Base-by-base conservation (phyloP, 495 filamentous ascomycete species). In the Penicillium herquei region DNA sequence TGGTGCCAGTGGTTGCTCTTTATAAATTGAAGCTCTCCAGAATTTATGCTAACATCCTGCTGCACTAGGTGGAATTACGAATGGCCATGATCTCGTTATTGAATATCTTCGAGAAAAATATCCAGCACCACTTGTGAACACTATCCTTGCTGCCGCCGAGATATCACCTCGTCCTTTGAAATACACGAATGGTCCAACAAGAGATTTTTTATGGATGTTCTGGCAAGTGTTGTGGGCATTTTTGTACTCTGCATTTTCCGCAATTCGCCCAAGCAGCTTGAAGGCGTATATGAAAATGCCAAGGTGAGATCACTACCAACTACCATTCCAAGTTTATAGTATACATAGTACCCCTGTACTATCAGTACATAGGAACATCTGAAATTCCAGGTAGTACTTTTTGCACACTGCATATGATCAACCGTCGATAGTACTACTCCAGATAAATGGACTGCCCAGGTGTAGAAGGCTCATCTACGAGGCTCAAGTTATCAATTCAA, bases 31-130 rank as follows among this genome's bases (percentile, higher is more conserved):
- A 26, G 21, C 21, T 26, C 21, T 26, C 4, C 21, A n/a, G n/a
- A n/a, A n/a, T n/a, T n/a, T n/a, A 26, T 26, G 4, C 21, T 26
- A 26, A 26, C 4, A 26, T 26, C 13, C 26, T 47, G 4, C 34
- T 34, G 4, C 4, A 35, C 2, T 41, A 85, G 82, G 82, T 8
- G 82, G 81, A 41, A 73, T 87, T 21, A 86, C 84, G 21, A 86
- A 85, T 56, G 82, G 83, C 7, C 81, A 84, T 58, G 84, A 87
- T 56, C 71, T 86, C 42, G 78, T 84, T 7, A 72, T 80, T 8
- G 76, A 75, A 21, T 87, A 84, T 59, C 65, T 78, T 13, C 71
- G 78, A 12, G 66, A 73, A 7, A 67, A 71, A 4, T 84, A 81
- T 54, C 74, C 79, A 0, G 67, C 67, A 0, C 62, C 75, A 0